phyloP scores from a whole-genome alignment of 1,284 basidiomycete species.

The Apiotrichum brassicae region DNA sequence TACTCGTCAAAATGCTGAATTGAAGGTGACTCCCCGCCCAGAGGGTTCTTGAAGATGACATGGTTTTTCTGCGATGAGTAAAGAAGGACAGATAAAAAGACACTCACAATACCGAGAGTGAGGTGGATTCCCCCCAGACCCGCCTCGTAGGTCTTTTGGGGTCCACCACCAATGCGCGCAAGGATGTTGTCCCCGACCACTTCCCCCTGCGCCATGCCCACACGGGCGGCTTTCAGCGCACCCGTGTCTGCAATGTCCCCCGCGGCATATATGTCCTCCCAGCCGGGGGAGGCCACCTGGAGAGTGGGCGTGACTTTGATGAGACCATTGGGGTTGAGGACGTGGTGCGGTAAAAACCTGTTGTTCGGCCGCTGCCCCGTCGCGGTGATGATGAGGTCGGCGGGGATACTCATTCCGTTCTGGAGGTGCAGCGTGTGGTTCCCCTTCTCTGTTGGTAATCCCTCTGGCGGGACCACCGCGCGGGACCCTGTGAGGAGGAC shows the following conservation, averaged over 20 bases:
- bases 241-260: conserved; percentile 66
- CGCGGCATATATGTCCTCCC: conserved; percentile 59
- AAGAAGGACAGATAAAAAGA: too few relatives aligned
- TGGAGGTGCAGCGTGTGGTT: conserved; percentile 36
- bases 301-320: conserved; percentile 45
- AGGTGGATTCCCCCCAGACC: conserved; percentile 17
- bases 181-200: conserved; percentile 38
- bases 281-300: conserved; percentile 42
- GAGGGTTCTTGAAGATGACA: too few relatives aligned
- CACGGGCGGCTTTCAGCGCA: conserved; percentile 56
- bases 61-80: too few relatives aligned
- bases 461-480: conserved; percentile 41
- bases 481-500: conserved; percentile 31
- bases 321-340: conserved; percentile 35
- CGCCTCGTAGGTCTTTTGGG: conserved; percentile 2
- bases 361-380: conserved; percentile 50
- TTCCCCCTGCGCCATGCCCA: conserved; percentile 38
- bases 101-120: too few relatives aligned
- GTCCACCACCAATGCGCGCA: conserved; percentile 18
- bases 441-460: conserved; percentile 35
- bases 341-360: conserved; percentile 1
- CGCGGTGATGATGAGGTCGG: conserved; percentile 25
- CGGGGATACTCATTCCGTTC: conserved; percentile 33
- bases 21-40: too few relatives aligned
- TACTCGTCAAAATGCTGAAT: too few relatives aligned